Evolutionary conservation across 495 filamentous ascomycete genomes (phyloP), one percentile per base, ranked within the genome.

Genomic region (Hypoxylon fuscum): DNA sequence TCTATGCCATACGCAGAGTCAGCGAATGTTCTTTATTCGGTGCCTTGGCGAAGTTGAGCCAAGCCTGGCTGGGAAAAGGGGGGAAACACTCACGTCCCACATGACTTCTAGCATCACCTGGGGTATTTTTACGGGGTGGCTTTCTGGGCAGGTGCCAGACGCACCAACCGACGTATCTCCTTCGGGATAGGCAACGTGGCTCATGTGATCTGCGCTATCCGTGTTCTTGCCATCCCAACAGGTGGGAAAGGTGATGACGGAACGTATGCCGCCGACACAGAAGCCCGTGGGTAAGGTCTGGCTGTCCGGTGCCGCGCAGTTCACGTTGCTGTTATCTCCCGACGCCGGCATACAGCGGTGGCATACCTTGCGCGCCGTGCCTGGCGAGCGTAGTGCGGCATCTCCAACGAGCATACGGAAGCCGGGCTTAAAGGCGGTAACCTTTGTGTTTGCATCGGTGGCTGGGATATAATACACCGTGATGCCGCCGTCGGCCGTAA

Each of bases 331-430:
- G 45, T 63, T 54, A 60, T 70, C 67, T 11, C 69, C 74, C 44
- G 64, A 59, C 20, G 66, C 64, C 32, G 74, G 73, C 61, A 76
- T 73, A 44, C 83, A 88, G 27, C 79, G 76, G 62, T 76, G 85
- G 61, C 74, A 77, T n/a, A 88, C 73, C 54, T 84, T 84, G 45
- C 73, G 70, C 14, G 70, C 73, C 21, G 63, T 48, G 44, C 71
- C 73, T 20, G 70, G 72, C 21, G 66, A 66, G 23, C 80, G 78
- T 34, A 79, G 72, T 12, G 63, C 70, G 0, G 86, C 79, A 64
- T 88, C 77, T 29, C 89, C 89, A 43, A 87, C 81, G 12, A 92
- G 56, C 86, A 92, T 90, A 32, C 87, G 88, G 68, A 90, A 87
- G 50, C 83, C 85, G 10, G 77, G 73, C 1, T 83, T 87, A 74